Evolutionary conservation across 768 basidiomycete species (phyloP).

Genomic region (Cystofilobasidium ferigula): DNA sequence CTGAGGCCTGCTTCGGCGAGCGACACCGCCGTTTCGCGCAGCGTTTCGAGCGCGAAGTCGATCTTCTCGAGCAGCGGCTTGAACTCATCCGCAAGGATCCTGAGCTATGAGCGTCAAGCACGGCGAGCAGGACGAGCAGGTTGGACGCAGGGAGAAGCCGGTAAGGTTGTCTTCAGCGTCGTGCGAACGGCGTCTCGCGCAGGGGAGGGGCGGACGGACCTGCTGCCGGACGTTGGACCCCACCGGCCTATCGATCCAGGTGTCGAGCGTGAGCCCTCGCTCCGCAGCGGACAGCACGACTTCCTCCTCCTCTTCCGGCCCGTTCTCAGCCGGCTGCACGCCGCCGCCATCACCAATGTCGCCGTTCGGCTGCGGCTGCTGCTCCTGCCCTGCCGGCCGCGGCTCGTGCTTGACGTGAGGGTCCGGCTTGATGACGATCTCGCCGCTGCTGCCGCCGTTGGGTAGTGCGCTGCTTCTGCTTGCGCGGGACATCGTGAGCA

Average conservation of each 20-base stretch:
- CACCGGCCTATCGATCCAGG: background rate
- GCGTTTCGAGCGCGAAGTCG: background rate
- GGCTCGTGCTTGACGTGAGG: too few species aligned
- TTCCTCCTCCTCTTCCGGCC: background rate
- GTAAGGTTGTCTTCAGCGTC: too few species aligned
- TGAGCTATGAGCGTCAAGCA: background rate
- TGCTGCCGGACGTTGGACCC: background rate
- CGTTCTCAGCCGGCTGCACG: background rate
- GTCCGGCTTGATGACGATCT: too few species aligned
- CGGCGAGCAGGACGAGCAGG: too few species aligned
- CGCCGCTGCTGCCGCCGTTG: too few species aligned
- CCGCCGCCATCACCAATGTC: background rate
- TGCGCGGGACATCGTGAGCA: too few species aligned
- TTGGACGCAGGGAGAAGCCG: too few species aligned
- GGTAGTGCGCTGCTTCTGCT: too few species aligned
- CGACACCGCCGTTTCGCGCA: background rate
- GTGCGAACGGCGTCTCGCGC: too few species aligned
- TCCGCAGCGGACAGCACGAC: background rate
- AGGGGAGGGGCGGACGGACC: background rate
- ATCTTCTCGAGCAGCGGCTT: background rate
- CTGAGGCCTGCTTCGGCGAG: background rate
- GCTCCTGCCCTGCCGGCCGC: too few species aligned
- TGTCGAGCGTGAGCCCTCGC: constrained; percentile 6
- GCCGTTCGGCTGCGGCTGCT: background rate
- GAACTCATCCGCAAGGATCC: background rate